Base-by-base conservation (phyloP, 768 basidiomycete species). In the Amanita thiersii region DNA sequence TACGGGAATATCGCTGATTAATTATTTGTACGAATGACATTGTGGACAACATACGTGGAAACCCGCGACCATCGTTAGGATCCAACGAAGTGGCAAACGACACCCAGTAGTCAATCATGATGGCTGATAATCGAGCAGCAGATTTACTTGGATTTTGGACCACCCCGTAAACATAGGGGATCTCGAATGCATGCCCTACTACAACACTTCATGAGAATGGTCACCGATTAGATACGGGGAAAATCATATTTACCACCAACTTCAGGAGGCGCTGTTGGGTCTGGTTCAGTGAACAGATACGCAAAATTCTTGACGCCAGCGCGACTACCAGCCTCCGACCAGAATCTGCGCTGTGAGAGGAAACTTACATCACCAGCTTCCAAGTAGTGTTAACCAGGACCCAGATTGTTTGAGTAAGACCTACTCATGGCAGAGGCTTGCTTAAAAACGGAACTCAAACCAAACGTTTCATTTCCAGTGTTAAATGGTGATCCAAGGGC, bases 51-150 rank as follows among this genome's bases (percentile, higher is more conserved):
- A 7, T 55, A 68, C 66, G 63, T 6, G 43, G 32, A 20, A 51
- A 37, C 10, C 68, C 69, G 11, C 50, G 56, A 3, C 65, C 63
- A 37, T 71, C 68, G 39, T 70, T 70, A n/a, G 69, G 68, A 21
- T 63, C 58, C 18, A 70, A 51, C 18, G 62, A 65, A 1, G 61
- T 65, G 1, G 65, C 65, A 40, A 72, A 72, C 0, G 69, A 70
- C 14, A 72, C 50, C 69, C 69, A 70, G 33, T 69, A 69, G 21
- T 70, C 65, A 12, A 59, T 58, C 68, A 70, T 69, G 11, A 48
- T 8, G 3, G 37, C 49, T 32, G 67, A 67, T 1, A 70, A 51
- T 0, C 39, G 32, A 14, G 36, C 44, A 3, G 52, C 53, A 5
- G 56, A 49, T 1, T 52, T 7, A 33, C 51, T 40, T 24, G 44